Conservation (phyloP, 1,284 basidiomycete genomes). For the Ceratobasidium sp. region DNA sequence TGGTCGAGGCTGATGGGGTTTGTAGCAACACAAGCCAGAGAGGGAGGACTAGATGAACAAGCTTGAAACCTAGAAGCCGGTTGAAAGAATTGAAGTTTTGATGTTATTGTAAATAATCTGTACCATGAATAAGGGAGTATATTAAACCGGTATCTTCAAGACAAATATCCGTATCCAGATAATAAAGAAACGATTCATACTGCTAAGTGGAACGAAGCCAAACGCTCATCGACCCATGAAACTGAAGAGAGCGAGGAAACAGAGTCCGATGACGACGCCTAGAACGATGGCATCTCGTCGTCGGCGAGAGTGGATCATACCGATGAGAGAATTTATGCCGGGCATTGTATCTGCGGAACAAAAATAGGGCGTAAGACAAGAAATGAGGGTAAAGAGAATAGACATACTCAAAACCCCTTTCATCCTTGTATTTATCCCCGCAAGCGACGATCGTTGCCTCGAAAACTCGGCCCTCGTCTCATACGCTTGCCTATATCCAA, state of each 20-base stretch:
- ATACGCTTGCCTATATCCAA: slow-evolving; percentile 86
- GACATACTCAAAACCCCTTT: slow-evolving; percentile 81
- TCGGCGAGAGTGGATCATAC: slow-evolving; percentile 92
- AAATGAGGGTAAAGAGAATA: slow-evolving; percentile 4
- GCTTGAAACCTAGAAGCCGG: too few species aligned
- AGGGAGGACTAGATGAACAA: background rate
- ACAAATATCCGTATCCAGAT: background rate
- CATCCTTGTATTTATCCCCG: slow-evolving; percentile 88
- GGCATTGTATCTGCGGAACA: slow-evolving; percentile 81
- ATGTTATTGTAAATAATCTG: slow-evolving; percentile 4
- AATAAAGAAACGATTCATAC: slow-evolving; percentile 18
- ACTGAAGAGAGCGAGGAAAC: slow-evolving; percentile 82
- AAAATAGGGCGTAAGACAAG: background rate
- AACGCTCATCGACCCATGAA: slow-evolving; percentile 72
- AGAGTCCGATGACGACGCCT: slow-evolving; percentile 88
- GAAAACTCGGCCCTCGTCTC: slow-evolving; percentile 96
- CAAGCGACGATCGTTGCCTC: slow-evolving; percentile 83
- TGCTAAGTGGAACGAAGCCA: background rate
- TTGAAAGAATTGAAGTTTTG: background rate
- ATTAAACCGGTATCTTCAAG: slow-evolving; percentile 26
- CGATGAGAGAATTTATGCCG: slow-evolving; percentile 91
- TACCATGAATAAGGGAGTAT: slow-evolving; percentile 22
- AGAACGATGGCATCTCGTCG: slow-evolving; percentile 92
- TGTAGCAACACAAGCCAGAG: slow-evolving; percentile 44
- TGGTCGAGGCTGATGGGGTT: background rate